These are phyloP conservation scores for Candida hungchunana DNA, from an alignment of 805 yeast genomes.

Conservation along the genomic window DNA sequence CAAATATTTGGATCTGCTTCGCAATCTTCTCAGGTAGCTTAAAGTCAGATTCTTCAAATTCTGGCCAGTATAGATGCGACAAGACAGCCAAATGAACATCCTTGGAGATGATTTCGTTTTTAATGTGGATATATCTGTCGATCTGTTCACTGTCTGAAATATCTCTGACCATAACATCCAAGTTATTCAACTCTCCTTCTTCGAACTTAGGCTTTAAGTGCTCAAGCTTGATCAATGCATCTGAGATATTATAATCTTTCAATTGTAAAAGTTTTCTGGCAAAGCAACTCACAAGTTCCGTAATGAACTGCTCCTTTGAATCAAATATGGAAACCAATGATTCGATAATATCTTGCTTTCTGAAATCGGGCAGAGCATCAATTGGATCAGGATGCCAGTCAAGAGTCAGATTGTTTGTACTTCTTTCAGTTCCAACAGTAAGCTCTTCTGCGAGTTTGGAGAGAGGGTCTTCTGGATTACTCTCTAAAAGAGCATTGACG, in stretches of 20 bases:
- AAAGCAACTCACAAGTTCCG: conserved; percentile 59
- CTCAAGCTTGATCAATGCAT: conserved; percentile 40
- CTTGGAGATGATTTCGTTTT: conserved; percentile 19
- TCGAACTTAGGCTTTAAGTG: conserved; percentile 63
- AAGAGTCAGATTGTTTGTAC: conserved; percentile 24
- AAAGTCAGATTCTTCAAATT: conserved; percentile 29
- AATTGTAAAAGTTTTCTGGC: conserved; percentile 47
- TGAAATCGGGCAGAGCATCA: conserved; percentile 86
- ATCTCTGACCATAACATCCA: conserved; percentile 84
- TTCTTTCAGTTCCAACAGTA: conserved; percentile 21
- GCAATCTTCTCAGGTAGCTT: conserved; percentile 42
- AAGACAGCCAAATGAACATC: conserved; percentile 55
- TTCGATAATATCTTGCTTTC: conserved; percentile 65
- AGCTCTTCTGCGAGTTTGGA: conserved; percentile 55
- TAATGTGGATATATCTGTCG: conserved; percentile 34
- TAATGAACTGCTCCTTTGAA: conserved; percentile 58
- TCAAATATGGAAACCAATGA: conserved; percentile 71
- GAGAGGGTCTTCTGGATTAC: conserved; percentile 30
- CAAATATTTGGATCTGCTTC: conserved; percentile 39
- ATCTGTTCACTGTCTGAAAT: conserved; percentile 50
- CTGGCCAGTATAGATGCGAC: conserved; percentile 82
- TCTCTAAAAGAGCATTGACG: conserved; percentile 63
- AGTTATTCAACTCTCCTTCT: conserved; percentile 55
- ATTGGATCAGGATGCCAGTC: conserved; percentile 84
- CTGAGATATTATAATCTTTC: conserved; percentile 34